A percentile compares a stretch with the other conserved stretches of the same genome.
Evolutionary conservation across 1,284 basidiomycete genomes (phyloP).

Genomic region (Ceratobasidium papillatum): DNA sequence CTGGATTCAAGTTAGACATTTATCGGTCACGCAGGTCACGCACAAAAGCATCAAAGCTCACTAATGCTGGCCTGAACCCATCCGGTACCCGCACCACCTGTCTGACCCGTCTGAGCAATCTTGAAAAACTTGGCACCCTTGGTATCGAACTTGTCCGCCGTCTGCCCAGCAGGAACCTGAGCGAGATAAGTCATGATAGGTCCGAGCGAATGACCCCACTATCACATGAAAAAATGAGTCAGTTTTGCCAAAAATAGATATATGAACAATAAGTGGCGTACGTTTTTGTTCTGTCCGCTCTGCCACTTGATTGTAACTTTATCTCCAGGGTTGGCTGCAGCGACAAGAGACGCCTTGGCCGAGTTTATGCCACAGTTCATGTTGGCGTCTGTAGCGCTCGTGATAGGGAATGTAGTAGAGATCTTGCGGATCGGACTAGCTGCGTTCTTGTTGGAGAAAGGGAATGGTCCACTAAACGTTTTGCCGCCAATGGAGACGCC

Average conservation of each 20-base stretch:
- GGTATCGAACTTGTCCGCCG: constrained; percentile 65
- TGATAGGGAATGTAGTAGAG: constrained; percentile 64
- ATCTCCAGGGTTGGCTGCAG: constrained; percentile 70
- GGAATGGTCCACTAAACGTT: constrained; percentile 60
- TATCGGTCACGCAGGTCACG: background rate
- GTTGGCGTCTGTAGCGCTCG: constrained; percentile 65
- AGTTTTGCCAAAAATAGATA: background rate
- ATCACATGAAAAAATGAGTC: constrained; percentile 47
- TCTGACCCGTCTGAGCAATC: constrained; percentile 59
- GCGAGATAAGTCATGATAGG: constrained; percentile 78
- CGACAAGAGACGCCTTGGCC: constrained; percentile 61
- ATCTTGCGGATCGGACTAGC: constrained; percentile 70
- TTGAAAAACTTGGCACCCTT: constrained; percentile 76
- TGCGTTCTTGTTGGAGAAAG: constrained; percentile 50
- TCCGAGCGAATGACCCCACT: constrained; percentile 75
- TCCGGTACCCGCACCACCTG: constrained; percentile 39
- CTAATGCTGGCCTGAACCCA: constrained; percentile 59
- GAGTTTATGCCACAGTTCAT: constrained; percentile 71
- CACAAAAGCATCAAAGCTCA: constrained; percentile 45
- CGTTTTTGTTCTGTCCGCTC: constrained; percentile 36
- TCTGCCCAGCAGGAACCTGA: constrained; percentile 56
- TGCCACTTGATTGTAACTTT: constrained; percentile 58
- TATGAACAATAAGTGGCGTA: background rate
- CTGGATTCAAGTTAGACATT: constrained; percentile 47
- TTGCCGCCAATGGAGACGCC: constrained; percentile 64